These are phyloP conservation scores for Neoscytalidium dimidiatum DNA, from an alignment of 2,329 filamentous ascomycete genomes.

Conservation along the genomic window DNA sequence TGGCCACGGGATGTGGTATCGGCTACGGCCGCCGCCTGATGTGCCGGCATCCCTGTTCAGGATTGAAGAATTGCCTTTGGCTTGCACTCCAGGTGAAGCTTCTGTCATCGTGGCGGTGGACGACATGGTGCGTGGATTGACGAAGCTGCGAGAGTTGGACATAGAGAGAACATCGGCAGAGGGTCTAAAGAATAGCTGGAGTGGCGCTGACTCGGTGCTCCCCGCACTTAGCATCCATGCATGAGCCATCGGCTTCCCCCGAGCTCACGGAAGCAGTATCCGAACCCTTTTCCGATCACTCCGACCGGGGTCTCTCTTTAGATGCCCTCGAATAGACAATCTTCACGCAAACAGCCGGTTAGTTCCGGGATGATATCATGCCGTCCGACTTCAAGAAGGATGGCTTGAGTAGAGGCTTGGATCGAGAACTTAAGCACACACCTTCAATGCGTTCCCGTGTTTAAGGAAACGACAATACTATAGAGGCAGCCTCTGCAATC, in stretches of 20 bases:
- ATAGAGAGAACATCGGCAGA: background rate
- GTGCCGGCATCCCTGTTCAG: background rate
- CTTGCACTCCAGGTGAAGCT: background rate
- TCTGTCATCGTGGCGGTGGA: background rate
- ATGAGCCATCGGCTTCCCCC: background rate
- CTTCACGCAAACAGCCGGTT: background rate
- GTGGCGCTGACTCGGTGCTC: background rate
- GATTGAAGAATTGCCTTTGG: background rate
- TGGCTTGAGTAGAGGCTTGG: background rate
- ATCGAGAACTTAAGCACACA: too few species aligned
- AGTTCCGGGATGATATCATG: background rate
- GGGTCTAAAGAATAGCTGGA: background rate
- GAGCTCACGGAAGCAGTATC: background rate
- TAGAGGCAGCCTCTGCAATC: background rate
- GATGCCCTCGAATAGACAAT: background rate
- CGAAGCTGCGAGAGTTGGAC: background rate
- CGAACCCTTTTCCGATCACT: background rate
- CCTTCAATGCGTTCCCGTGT: background rate
- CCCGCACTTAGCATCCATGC: background rate
- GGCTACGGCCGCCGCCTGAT: background rate
- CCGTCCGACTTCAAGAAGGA: background rate
- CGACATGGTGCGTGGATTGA: background rate
- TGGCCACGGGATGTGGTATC: slow-evolving; percentile 42
- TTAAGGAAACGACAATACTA: background rate
- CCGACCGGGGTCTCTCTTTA: slow-evolving; percentile 23